A percentile compares a stretch with the other conserved stretches of the same genome.
Conservation (phyloP, 176 grass and related monocot species). For the Oryza meyeriana region DNA sequence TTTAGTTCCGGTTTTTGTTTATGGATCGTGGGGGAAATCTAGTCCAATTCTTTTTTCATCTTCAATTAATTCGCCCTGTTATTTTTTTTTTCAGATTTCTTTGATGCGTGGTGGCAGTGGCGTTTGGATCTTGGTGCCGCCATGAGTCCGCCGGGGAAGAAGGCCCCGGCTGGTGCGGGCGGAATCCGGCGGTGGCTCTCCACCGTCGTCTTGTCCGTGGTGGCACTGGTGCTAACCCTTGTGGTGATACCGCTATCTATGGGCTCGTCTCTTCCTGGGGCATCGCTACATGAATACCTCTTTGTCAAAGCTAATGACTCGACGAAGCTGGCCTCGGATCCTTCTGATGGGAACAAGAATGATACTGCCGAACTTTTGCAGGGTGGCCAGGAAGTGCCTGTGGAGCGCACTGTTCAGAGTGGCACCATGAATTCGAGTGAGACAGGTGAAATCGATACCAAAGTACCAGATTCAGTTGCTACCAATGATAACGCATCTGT, state of each 20-base stretch:
- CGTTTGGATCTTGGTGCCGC: neutral
- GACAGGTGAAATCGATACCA: constrained; percentile 2
- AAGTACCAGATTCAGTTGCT: constrained; percentile 14
- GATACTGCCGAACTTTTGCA: neutral
- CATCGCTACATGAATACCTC: constrained; percentile 46
- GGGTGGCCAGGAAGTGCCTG: constrained; percentile 6
- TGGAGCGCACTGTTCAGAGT: constrained; percentile 23
- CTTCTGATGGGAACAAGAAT: neutral
- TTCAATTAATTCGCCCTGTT: too few relatives aligned
- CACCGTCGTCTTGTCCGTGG: constrained; percentile 42
- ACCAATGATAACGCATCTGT: neutral
- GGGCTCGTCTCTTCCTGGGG: constrained; percentile 41
- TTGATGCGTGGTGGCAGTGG: neutral
- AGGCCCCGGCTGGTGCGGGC: constrained; percentile 14
- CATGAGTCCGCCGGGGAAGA: constrained; percentile 41
- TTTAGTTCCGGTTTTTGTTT: neutral
- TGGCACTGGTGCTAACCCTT: constrained; percentile 53
- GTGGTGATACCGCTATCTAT: constrained; percentile 53
- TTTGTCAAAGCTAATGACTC: constrained; percentile 5
- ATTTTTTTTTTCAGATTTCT: neutral
- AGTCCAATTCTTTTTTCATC: neutral
- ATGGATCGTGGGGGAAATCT: too few relatives aligned
- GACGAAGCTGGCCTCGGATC: constrained; percentile 1
- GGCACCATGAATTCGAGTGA: constrained; percentile 21
- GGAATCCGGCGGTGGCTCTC: constrained; percentile 46